Base-by-base conservation (phyloP, 257 asterid genomes). In the Hygrophila difformis region DNA sequence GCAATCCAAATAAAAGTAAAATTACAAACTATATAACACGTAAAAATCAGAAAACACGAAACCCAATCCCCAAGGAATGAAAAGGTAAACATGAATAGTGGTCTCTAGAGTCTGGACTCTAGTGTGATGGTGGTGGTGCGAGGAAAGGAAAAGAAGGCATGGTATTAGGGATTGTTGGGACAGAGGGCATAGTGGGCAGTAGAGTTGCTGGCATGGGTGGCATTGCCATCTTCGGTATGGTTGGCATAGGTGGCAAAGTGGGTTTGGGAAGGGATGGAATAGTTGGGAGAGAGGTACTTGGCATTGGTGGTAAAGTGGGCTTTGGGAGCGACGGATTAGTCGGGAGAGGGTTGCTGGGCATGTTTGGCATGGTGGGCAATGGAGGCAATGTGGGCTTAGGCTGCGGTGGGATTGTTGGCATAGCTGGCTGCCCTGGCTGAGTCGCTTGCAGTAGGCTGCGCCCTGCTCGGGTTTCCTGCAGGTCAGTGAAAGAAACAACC, bases 371-470 rank as follows among this genome's bases (percentile, higher is more conserved):
- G 24, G 49, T 8, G 15, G 62, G 68, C 18, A 55, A 28, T 34
- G 63, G 63, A 2, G 69, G 67, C 26, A 59, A 4, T 37, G 67
- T 47, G 56, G 63, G 26, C 49, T 50, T 39, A 12, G 63, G 69
- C 29, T 49, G 40, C 2, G 49, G 38, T 3, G 73, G 73, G 7
- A 61, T 22, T 17, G 71, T 33, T 1, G 70, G 41, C 48, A 39
- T 8, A 2, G 6, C 8, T 4, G 20, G 71, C 6, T 31, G 9
- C 3, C 46, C 45, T 1, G 76, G 72, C 23, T 44, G 61, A 39
- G 67, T 26, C 6, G 64, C 26, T 36, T 70, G 77, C 55, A 57
- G 0, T 24, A 57, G 64, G 61, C 39, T 39, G 55, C 67, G 67
- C 0, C 69, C 67, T 1, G 66, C 72, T 28, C 12, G 2, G 39